Evolutionary conservation across 2,329 filamentous ascomycete genomes (phyloP).

Genomic region (Fusarium annulatum): DNA sequence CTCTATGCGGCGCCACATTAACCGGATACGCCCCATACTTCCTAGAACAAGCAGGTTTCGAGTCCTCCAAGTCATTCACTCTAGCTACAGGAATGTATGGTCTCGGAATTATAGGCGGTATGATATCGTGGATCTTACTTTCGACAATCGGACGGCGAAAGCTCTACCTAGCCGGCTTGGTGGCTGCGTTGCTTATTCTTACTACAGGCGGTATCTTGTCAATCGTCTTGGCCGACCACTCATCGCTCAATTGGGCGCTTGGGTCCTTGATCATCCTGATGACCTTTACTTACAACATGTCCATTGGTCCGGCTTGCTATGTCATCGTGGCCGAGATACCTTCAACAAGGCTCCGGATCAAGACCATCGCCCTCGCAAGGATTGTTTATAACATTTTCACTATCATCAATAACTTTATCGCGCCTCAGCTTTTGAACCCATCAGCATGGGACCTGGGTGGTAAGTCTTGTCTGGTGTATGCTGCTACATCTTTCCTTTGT

Average conservation of each 20-base stretch:
- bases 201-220: slow-evolving; percentile 53
- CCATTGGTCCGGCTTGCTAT: slow-evolving; percentile 39
- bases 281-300: slow-evolving; percentile 49
- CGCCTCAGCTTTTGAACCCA: slow-evolving; percentile 36
- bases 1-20: slow-evolving; percentile 24
- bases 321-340: slow-evolving; percentile 52
- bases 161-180: slow-evolving; percentile 53
- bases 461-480: slow-evolving; percentile 33
- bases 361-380: slow-evolving; percentile 53
- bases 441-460: slow-evolving; percentile 34
- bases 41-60: slow-evolving; percentile 54
- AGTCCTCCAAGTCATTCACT: slow-evolving; percentile 50
- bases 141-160: slow-evolving; percentile 50
- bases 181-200: slow-evolving; percentile 46
- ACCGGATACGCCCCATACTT: slow-evolving; percentile 49
- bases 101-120: slow-evolving; percentile 53
- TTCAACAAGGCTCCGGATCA: slow-evolving; percentile 51
- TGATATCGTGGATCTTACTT: slow-evolving; percentile 54
- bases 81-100: slow-evolving; percentile 52
- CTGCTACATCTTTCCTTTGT: slow-evolving; percentile 13
- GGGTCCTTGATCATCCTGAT: slow-evolving; percentile 52
- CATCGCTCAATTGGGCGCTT: slow-evolving; percentile 46
- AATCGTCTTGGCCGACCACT: slow-evolving; percentile 41
- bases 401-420: slow-evolving; percentile 35
- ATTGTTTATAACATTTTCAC: slow-evolving; percentile 22